Base-by-base conservation (phyloP, 2,329 filamentous ascomycete genomes). In the Fusarium begoniae region DNA sequence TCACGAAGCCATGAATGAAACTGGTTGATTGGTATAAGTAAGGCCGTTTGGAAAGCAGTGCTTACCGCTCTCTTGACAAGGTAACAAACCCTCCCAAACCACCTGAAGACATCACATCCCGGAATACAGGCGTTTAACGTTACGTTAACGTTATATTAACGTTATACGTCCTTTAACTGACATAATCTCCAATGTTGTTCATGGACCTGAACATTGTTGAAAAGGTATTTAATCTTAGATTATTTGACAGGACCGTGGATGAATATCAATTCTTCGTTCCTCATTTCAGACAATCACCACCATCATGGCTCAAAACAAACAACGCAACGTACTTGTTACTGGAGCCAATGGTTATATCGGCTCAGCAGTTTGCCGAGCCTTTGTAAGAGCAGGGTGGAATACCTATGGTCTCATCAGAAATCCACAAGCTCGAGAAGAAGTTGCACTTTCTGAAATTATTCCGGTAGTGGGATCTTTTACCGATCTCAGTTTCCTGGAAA, bases 341-440 rank as follows among this genome's bases (percentile, higher is more conserved):
- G 86, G 85, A 14, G 85, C 85, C 18, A 86, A 86, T 58, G 86
- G 85, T 15, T 87, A 86, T 74, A 84, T 87, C 45, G 86, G 86
- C 41, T 81, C 78, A 28, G 84, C 85, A 2, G 84, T 87, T 1
- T 81, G 82, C 58, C 81, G 82, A 24, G 83, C 85, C 28, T 88
- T 87, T 72, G 80, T 82, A 10, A 81, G 83, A 13, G 83, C 84
- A 14, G 86, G 85, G 5, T 87, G 82, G 82, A 79, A 71, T 15
- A 84, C 83, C 1, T 87, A 83, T 74, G 86, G 86, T 4, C 81
- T 87, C 6, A 77, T 86, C 30, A 81, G 86, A 22, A 81, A 81
- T 6, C 61, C 67, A 3, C 70, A 80, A 17, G 77, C 79, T 2
- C 78, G 81, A 1, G 44, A 68, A 2, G 64, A 76, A 4, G 80